phyloP scores from a whole-genome alignment of 257 asterid genomes.

The Solanum piurae region DNA sequence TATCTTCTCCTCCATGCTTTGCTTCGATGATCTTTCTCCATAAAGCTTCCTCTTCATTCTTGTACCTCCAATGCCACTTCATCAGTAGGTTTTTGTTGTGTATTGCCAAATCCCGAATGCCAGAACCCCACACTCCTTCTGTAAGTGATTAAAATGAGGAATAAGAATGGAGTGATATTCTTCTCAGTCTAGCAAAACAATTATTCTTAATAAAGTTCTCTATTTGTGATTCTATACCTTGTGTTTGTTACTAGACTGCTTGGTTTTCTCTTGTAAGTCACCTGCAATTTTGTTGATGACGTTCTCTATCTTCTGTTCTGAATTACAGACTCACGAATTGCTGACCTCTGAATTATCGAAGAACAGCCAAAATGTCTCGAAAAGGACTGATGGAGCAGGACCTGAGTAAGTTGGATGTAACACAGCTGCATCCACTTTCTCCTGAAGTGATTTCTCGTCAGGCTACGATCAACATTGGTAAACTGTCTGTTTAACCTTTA shows the following conservation, averaged over 20 bases:
- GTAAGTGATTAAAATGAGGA: not conserved
- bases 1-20: not conserved
- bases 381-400: conserved; percentile 99
- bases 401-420: conserved; percentile 80
- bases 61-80: not conserved
- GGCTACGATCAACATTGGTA: conserved; percentile 94
- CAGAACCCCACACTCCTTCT: not conserved
- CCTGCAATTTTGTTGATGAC: not conserved
- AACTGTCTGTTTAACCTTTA: not conserved
- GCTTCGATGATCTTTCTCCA: not conserved
- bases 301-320: not conserved
- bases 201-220: not conserved
- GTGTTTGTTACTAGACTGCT: not conserved
- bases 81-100: not conserved
- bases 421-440: conserved; percentile 75
- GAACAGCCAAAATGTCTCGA: conserved; percentile 54
- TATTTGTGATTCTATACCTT: not conserved
- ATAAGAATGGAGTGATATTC: not conserved
- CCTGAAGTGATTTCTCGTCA: conserved; percentile 98
- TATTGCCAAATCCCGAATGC: not conserved
- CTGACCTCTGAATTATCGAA: not conserved
- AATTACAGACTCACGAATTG: not conserved
- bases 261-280: not conserved
- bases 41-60: not conserved
- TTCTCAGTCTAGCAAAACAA: not conserved